Percentiles rank a stretch among this genome's conserved stretches.
phyloP scores from a whole-genome alignment of 139 green algal genomes.

The Asterochloris sp. region DNA sequence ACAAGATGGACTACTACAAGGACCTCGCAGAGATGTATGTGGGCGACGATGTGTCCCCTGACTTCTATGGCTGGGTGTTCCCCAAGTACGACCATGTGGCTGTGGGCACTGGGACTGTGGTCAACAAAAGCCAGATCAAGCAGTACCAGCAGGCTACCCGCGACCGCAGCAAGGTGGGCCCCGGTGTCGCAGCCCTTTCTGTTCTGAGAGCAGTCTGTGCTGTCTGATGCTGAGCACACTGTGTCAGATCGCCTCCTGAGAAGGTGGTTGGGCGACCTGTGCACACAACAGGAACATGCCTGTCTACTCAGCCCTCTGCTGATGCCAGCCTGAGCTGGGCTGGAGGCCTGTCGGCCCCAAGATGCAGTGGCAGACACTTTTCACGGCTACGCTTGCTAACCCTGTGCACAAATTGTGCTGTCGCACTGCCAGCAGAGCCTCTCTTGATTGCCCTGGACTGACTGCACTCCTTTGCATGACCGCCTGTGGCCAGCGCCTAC shows the following conservation, averaged over 20 bases:
- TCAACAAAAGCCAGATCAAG: slow-evolving; percentile 99
- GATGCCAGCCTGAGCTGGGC: not conserved
- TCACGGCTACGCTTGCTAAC: too few relatives aligned
- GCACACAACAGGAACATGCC: too few relatives aligned
- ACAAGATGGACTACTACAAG: slow-evolving; percentile 99
- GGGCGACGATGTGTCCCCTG: slow-evolving; percentile 97
- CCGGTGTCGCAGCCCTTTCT: not conserved
- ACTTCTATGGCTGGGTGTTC: slow-evolving; percentile 99
- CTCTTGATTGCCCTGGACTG: not conserved
- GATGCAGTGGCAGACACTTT: not conserved
- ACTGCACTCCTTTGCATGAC: not conserved
- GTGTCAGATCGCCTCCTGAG: too few relatives aligned
- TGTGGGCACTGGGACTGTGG: slow-evolving; percentile 96
- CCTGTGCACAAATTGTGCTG: too few relatives aligned
- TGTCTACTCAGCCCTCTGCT: too few relatives aligned
- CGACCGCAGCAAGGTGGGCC: slow-evolving; percentile 39
- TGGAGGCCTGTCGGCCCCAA: not conserved
- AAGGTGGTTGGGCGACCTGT: too few relatives aligned
- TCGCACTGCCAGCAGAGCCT: too few relatives aligned
- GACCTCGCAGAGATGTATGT: slow-evolving; percentile 99
- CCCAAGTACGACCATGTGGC: slow-evolving; percentile 99
- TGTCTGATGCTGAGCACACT: too few relatives aligned
- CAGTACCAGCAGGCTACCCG: slow-evolving; percentile 94
- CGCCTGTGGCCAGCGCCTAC: not conserved
- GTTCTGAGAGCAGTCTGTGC: not conserved